Evolutionary conservation across 2,329 filamentous ascomycete species (phyloP).

Genomic region (Arthrobotrys sinensis): DNA sequence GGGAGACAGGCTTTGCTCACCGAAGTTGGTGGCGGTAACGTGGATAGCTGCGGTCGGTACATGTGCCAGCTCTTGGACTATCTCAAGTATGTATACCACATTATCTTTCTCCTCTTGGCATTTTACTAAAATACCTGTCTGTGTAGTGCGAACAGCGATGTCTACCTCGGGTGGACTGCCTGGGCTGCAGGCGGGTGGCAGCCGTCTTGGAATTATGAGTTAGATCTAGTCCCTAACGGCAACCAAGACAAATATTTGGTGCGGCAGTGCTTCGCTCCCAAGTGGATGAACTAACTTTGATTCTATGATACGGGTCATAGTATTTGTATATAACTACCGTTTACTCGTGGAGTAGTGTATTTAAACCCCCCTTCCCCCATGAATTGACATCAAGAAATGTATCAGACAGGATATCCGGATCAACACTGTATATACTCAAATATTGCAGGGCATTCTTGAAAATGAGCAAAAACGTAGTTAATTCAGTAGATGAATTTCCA

Average conservation of each 20-base stretch:
- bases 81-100: conserved; percentile 63
- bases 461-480: too few relatives aligned
- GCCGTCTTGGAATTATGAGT: conserved; percentile 61
- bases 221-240: conserved; percentile 63
- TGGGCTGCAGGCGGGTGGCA: conserved; percentile 67
- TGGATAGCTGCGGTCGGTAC: conserved; percentile 65
- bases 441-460: too few relatives aligned
- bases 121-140: conserved; percentile 9
- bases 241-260: conserved; percentile 41
- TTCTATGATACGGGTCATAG: too few relatives aligned
- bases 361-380: too few relatives aligned
- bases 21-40: conserved; percentile 70
- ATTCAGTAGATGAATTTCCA: too few relatives aligned
- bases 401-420: too few relatives aligned
- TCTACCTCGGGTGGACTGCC: conserved; percentile 67
- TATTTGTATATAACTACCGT: too few relatives aligned
- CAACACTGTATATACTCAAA: too few relatives aligned
- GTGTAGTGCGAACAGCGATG: conserved; percentile 66
- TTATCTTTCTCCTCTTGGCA: background rate
- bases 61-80: conserved; percentile 66
- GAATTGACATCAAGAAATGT: too few relatives aligned
- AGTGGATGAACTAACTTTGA: too few relatives aligned
- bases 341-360: too few relatives aligned
- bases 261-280: conserved; percentile 14
- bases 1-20: conserved; percentile 71